Percentiles rank a stretch among this genome's conserved stretches.
phyloP scores from a whole-genome alignment of 2,329 filamentous ascomycete species.

The Ascochyta pisi region DNA sequence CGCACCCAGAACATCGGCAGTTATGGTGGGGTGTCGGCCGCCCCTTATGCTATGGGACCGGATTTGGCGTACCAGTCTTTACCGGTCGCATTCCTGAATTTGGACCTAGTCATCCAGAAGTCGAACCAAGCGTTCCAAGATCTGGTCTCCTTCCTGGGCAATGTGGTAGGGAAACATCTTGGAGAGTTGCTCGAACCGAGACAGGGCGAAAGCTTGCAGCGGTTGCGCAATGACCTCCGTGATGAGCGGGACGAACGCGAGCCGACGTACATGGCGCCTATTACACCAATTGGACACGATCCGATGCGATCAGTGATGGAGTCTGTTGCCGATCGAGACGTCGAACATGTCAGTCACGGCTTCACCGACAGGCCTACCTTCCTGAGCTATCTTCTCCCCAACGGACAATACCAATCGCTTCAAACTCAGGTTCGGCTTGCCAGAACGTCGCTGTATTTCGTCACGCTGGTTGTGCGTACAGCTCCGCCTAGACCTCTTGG shows the following conservation, averaged over 20 bases:
- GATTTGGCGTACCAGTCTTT: conserved; percentile 38
- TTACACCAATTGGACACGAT: conserved; percentile 53
- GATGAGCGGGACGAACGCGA: conserved; percentile 57
- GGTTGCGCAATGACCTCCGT: conserved; percentile 54
- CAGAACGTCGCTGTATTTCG: conserved; percentile 56
- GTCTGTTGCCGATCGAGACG: conserved; percentile 50
- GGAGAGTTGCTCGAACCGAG: conserved; percentile 52
- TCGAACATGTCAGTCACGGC: conserved; percentile 54
- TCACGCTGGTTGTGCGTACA: conserved; percentile 50
- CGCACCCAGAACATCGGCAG: conserved; percentile 25
- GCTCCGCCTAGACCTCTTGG: conserved; percentile 30
- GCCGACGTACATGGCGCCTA: conserved; percentile 59
- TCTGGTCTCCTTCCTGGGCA: conserved; percentile 49
- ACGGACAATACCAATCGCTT: conserved; percentile 44
- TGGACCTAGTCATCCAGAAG: conserved; percentile 57
- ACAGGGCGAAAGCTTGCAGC: conserved; percentile 52
- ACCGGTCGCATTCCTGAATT: conserved; percentile 53
- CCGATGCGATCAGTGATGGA: conserved; percentile 51
- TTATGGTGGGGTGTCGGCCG: conserved; percentile 24
- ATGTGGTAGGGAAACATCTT: conserved; percentile 50
- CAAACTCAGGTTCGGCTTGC: conserved; percentile 48
- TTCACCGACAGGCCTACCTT: conserved; percentile 51
- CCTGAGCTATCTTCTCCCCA: conserved; percentile 49
- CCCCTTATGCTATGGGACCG: conserved; percentile 32
- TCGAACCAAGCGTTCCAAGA: conserved; percentile 55